Base-by-base conservation (phyloP, 2,329 filamentous ascomycete genomes). In the Nigrospora oryzae region DNA sequence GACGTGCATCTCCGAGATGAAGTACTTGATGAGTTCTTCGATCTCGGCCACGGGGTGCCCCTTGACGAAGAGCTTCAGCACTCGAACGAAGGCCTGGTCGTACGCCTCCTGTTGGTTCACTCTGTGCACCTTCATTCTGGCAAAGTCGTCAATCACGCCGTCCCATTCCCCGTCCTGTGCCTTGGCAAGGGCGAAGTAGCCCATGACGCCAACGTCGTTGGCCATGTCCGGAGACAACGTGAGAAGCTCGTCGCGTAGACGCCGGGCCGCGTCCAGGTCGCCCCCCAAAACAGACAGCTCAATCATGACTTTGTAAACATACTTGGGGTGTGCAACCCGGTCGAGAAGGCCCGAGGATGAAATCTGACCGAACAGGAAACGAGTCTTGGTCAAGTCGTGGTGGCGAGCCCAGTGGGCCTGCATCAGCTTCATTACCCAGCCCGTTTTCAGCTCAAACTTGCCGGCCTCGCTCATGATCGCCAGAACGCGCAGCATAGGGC, bases 111-210 rank as follows among this genome's bases (percentile, higher is more conserved):
- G 51, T 44, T 30, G 37, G 11, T 11, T 38, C 28, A 40, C 10
- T 47, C 33, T 42, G 11, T 50, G 23, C 36, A 38, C 45, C 49
- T 40, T 45, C 50, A 57, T 55, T 47, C 47, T 51, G 19, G 51
- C 50, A 31, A 73, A 69, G 1, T 53, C 51, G 10, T 50, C 45
- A 33, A 61, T 54, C 3, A 70, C 69, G 1, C 53, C 62, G 4
- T 56, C 56, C 70, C 70, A 74, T 43, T 71, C 61, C 32, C 64
- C 68, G 11, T 47, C 44, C 42, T 60, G 61, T 14, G 70, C 70
- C 45, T 63, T 57, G 17, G 54, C 51, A 19, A 62, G 50, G 2
- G 66, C 64, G 35, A 70, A 55, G 11, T 62, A 56, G 3, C 62
- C 65, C 10, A 60, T 56, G 11, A 70, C 45, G n/a, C 58, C 52